Conservation (phyloP, 2,329 filamentous ascomycete genomes). For the Aspergillus viridinutans region DNA sequence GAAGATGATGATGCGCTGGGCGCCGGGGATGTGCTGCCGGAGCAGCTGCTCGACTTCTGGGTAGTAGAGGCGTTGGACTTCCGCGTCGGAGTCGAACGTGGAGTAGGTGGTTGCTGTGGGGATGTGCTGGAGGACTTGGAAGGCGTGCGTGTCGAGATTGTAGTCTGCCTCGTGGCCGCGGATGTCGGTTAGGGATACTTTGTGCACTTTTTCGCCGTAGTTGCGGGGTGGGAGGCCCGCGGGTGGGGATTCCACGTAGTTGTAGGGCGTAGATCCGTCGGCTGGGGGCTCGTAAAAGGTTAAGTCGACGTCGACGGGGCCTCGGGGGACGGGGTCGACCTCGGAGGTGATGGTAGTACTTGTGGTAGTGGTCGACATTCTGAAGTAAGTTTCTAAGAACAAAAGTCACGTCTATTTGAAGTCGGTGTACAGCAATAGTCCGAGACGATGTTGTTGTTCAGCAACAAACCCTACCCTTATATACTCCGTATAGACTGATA, state of each 20-base stretch:
- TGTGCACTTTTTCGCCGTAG: slow-evolving; percentile 49
- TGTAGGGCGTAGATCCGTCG: slow-evolving; percentile 59
- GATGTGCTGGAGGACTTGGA: slow-evolving; percentile 60
- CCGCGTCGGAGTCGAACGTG: slow-evolving; percentile 63
- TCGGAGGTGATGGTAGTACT: background rate
- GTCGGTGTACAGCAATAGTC: background rate
- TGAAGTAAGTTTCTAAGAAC: background rate
- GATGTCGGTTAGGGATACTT: slow-evolving; percentile 65
- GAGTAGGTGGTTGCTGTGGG: slow-evolving; percentile 52
- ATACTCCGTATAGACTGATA: background rate
- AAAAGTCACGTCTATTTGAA: background rate
- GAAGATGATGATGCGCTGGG: slow-evolving; percentile 67
- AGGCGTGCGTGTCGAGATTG: slow-evolving; percentile 69
- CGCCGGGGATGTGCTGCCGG: slow-evolving; percentile 62
- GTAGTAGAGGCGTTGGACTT: slow-evolving; percentile 70
- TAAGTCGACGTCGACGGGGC: slow-evolving; percentile 59
- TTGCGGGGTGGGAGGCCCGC: slow-evolving; percentile 62
- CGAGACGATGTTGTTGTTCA: background rate
- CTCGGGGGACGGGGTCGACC: slow-evolving; percentile 45
- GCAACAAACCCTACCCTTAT: background rate
- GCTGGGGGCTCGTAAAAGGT: slow-evolving; percentile 62
- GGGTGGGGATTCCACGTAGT: slow-evolving; percentile 63
- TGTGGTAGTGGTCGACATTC: background rate
- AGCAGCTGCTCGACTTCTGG: slow-evolving; percentile 74
- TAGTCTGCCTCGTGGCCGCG: slow-evolving; percentile 65